phyloP scores from a whole-genome alignment of 108 stramenopile genomes.

The Epipyxis sp. region DNA sequence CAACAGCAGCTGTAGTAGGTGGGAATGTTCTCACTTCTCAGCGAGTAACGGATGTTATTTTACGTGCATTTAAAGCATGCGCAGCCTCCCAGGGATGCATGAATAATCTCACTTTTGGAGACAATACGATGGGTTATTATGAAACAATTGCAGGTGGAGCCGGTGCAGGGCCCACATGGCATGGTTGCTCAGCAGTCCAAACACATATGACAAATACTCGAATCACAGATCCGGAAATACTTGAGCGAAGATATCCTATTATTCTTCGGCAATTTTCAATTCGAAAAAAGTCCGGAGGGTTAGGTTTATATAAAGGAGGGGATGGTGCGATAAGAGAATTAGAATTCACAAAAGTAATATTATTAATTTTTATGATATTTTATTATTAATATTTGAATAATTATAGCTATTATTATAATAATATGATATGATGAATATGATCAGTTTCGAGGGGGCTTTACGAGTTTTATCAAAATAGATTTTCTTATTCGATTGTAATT shows the following conservation, averaged over 20 bases:
- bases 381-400: too few relatives aligned
- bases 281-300: conserved; percentile 83
- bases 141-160: conserved; percentile 99
- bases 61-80: conserved; percentile 89
- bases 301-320: conserved; percentile 79
- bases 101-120: conserved; percentile 98
- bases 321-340: conserved; percentile 90
- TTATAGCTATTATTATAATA: too few relatives aligned
- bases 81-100: conserved; percentile 99
- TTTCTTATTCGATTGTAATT: too few relatives aligned
- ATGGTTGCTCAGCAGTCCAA: conserved; percentile 89
- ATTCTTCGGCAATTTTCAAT: conserved; percentile 80
- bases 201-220: conserved; percentile 99
- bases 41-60: conserved; percentile 93
- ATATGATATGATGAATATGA: too few relatives aligned
- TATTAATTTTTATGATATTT: too few relatives aligned
- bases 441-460: too few relatives aligned
- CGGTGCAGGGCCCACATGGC: conserved; percentile 94
- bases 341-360: conserved; percentile 79
- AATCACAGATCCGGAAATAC: conserved; percentile 96
- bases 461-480: too few relatives aligned
- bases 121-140: conserved; percentile 92
- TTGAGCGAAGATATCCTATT: conserved; percentile 89
- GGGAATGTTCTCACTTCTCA: conserved; percentile 98
- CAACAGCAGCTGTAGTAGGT: conserved; percentile 90